Evolutionary conservation across 176 grass and related monocot species (phyloP).

Genomic region (Paspalum notatum): DNA sequence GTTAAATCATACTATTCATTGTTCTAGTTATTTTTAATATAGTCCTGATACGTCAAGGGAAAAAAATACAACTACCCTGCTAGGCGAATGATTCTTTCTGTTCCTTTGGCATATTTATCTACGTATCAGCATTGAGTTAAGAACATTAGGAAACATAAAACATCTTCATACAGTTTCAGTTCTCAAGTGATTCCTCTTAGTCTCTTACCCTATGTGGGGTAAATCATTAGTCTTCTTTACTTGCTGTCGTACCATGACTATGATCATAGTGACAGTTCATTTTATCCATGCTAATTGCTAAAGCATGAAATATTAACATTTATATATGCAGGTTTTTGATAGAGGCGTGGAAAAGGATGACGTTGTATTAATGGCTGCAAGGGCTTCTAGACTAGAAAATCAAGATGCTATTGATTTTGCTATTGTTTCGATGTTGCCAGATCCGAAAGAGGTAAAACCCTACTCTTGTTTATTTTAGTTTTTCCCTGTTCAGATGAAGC

Average conservation of each 20-base stretch:
- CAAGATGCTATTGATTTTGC: conserved; percentile 86
- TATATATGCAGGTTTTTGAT: conserved; percentile 51
- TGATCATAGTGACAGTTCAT: neutral
- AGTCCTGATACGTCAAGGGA: neutral
- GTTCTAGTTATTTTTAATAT: conserved; percentile 9
- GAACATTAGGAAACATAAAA: conserved; percentile 14
- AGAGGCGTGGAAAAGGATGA: conserved; percentile 57
- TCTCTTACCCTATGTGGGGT: neutral
- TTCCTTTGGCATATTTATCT: conserved; percentile 14
- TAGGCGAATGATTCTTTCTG: neutral
- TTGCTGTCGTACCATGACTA: neutral
- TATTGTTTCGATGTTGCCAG: conserved; percentile 68
- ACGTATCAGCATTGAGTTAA: neutral
- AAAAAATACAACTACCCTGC: neutral
- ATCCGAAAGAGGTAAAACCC: conserved; percentile 67
- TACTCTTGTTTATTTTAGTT: conserved; percentile 14
- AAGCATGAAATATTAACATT: conserved; percentile 12
- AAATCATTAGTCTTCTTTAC: conserved; percentile 16
- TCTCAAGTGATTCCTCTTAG: conserved; percentile 23
- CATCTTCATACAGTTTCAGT: conserved; percentile 30
- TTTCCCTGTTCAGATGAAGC: neutral
- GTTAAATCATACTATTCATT: conserved; percentile 44
- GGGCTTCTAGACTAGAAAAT: conserved; percentile 74
- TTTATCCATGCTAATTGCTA: conserved; percentile 15
- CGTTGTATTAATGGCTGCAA: conserved; percentile 71